Percentiles rank a stretch among this genome's conserved stretches.
These are phyloP conservation scores for Sapria himalayana DNA, from an alignment of 345 rosid genomes.

Conservation along the genomic window DNA sequence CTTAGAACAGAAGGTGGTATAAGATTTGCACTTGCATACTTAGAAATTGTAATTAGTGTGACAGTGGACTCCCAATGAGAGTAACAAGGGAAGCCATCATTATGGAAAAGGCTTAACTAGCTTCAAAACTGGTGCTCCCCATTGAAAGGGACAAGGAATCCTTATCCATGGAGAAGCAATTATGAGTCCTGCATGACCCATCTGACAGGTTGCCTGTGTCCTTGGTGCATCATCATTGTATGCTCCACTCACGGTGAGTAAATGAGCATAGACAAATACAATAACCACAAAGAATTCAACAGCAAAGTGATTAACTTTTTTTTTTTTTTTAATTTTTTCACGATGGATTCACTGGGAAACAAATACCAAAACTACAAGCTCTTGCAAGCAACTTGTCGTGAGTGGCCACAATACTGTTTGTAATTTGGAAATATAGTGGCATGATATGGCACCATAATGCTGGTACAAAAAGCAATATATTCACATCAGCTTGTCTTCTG, in stretches of 20 bases:
- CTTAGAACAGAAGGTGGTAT: slow-evolving; percentile 84
- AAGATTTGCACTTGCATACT: slow-evolving; percentile 88
- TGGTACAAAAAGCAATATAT: no score
- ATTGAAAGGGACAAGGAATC: slow-evolving; percentile 93
- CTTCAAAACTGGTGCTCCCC: slow-evolving; percentile 95
- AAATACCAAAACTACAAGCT: slow-evolving; percentile 50
- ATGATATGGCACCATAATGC: no score
- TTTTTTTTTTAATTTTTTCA: slow-evolving; percentile 24
- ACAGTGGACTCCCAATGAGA: slow-evolving; percentile 99
- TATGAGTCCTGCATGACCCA: slow-evolving; percentile 80
- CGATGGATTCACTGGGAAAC: slow-evolving; percentile 82
- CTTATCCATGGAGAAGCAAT: slow-evolving; percentile 87
- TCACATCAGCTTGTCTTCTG: no score
- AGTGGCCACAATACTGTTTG: no score
- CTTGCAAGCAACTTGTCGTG: slow-evolving; percentile 88
- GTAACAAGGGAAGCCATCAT: slow-evolving; percentile 98
- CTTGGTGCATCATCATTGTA: slow-evolving; percentile 36
- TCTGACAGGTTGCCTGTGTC: slow-evolving; percentile 68
- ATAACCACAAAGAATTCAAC: slow-evolving; percentile 55
- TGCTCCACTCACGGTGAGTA: slow-evolving; percentile 88
- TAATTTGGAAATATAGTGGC: no score
- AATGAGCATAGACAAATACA: slow-evolving; percentile 83
- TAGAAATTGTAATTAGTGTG: slow-evolving; percentile 53
- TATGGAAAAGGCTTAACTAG: slow-evolving; percentile 99
- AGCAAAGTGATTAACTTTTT: slow-evolving; percentile 51